phyloP scores from a whole-genome alignment of 1,284 basidiomycete species.

The Cryptococcus depauperatus region DNA sequence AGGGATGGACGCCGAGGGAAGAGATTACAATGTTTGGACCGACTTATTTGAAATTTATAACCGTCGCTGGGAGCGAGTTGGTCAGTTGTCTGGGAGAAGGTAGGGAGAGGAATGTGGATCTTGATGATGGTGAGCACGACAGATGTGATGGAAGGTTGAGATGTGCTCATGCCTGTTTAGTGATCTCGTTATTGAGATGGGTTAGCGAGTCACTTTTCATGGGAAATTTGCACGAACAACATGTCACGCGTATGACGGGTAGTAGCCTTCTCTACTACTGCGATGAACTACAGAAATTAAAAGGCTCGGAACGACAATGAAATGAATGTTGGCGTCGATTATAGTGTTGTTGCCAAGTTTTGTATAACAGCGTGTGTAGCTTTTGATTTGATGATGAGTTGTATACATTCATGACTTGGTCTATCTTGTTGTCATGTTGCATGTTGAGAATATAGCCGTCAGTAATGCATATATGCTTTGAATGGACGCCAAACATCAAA shows the following conservation, averaged over 20 bases:
- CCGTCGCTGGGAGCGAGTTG: constrained; percentile 11
- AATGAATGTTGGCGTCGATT: no score
- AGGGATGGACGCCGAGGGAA: constrained; percentile 18
- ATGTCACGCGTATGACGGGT: constrained; percentile 19
- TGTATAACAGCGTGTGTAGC: no score
- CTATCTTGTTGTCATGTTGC: no score
- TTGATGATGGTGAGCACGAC: constrained; percentile 6
- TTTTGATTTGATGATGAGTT: no score
- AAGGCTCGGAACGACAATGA: no score
- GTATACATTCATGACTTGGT: no score
- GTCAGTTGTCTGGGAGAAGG: not conserved
- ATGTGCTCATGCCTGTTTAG: constrained; percentile 4
- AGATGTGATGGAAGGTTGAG: not conserved
- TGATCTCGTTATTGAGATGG: constrained; percentile 17
- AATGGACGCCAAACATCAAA: no score
- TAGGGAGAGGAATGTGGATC: not conserved
- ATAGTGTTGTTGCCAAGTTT: no score
- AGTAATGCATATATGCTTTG: no score
- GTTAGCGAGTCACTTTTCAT: constrained; percentile 22
- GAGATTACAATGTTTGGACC: constrained; percentile 26
- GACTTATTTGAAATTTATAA: constrained; percentile 20
- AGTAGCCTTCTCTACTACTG: constrained; percentile 16
- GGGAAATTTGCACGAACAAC: constrained; percentile 22
- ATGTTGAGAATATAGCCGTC: no score
- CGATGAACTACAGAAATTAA: constrained; percentile 13